A percentile compares a stretch with the other conserved stretches of the same genome.
Conservation (phyloP, 176 grass and related monocot species). For the Juncus effusus region DNA sequence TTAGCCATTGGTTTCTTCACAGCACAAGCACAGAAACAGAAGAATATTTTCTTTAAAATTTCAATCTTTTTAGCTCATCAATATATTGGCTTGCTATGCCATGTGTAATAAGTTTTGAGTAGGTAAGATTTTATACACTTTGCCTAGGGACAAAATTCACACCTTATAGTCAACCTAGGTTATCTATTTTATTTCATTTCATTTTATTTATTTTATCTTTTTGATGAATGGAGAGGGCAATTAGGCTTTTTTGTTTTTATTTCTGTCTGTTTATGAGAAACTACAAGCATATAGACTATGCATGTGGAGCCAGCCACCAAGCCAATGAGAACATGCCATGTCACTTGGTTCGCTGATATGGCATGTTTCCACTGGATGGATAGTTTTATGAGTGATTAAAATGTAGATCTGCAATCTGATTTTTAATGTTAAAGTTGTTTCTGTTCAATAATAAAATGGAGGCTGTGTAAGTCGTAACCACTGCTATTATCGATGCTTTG, state of each 20-base stretch:
- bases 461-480: no score
- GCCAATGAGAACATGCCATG: not conserved
- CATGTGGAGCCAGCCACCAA: not conserved
- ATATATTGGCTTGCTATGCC: slow-evolving; percentile 1
- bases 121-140: slow-evolving; percentile 2
- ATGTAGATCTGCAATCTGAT: no score
- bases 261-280: not conserved
- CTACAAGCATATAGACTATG: not conserved
- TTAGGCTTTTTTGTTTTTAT: not conserved
- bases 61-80: slow-evolving; percentile 17
- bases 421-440: no score
- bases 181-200: not conserved
- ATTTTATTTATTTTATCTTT: not conserved
- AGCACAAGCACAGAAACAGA: slow-evolving; percentile 11
- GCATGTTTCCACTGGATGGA: not conserved
- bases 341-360: not conserved
- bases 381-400: no score
- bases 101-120: slow-evolving; percentile 6
- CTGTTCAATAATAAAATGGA: no score
- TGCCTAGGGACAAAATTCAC: slow-evolving; percentile 16
- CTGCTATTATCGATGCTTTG: no score
- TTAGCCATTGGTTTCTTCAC: not conserved
- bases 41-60: not conserved
- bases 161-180: slow-evolving; percentile 29
- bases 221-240: not conserved